These are phyloP conservation scores for Gossypium schwendimanii DNA, from an alignment of 441 rosid species.

Conservation along the genomic window DNA sequence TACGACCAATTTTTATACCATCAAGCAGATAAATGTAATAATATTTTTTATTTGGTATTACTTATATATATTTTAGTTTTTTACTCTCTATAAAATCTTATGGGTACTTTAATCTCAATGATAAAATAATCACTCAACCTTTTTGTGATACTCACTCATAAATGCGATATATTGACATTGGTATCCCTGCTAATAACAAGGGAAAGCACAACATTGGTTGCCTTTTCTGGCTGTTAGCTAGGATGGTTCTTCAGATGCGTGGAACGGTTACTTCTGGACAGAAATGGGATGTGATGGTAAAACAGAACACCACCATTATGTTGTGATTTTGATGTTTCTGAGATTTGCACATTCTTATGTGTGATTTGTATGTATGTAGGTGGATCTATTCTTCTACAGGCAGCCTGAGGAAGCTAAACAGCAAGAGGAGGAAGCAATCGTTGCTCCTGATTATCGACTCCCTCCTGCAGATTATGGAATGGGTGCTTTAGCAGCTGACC, in stretches of 20 bases:
- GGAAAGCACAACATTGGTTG: constrained; percentile 95
- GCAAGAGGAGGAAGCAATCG: constrained; percentile 53
- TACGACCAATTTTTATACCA: background rate
- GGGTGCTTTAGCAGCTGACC: constrained; percentile 24
- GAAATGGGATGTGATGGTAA: constrained; percentile 93
- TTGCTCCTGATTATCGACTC: constrained; percentile 33
- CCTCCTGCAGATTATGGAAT: constrained; percentile 36
- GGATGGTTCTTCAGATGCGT: constrained; percentile 96
- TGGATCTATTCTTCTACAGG: constrained; percentile 80
- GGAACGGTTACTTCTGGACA: constrained; percentile 69
- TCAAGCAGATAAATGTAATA: background rate
- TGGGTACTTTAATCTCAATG: no score
- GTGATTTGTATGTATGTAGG: constrained; percentile 33
- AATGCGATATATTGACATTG: constrained; percentile 75
- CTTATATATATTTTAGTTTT: no score
- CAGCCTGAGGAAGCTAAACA: constrained; percentile 80
- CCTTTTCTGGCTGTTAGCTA: constrained; percentile 83
- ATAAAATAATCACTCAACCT: no score
- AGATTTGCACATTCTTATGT: background rate
- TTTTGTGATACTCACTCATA: constrained; percentile 84
- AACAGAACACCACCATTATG: background rate
- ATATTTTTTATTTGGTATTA: background rate
- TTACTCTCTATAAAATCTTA: no score
- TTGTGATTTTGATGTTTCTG: background rate
- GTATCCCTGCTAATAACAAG: constrained; percentile 94